Evolutionary conservation across 805 yeast species (phyloP), one percentile per base, ranked within the genome.

Genomic region (Zygosaccharomyces bailii): DNA sequence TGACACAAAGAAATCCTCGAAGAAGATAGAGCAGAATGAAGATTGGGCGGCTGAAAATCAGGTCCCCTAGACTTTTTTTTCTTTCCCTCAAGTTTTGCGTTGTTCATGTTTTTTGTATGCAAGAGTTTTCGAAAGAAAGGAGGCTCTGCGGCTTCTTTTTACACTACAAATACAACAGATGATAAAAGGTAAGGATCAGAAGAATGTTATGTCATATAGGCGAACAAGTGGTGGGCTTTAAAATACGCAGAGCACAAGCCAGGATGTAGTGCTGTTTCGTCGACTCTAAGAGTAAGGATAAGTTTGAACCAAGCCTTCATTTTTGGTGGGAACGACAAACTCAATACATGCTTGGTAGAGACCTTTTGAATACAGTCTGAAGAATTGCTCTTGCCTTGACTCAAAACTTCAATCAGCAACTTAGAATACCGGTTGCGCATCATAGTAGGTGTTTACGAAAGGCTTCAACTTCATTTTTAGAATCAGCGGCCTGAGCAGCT

Each of bases 101-200:
- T 27, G 14, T 27, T 25, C 40, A 11, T 37, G 23, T 37, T 37
- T 37, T 27, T 37, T 25, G 30, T 37, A 17, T 14, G 17, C 30
- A 14, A 23, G 33, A 25, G 32, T 37, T 37, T 37, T 37, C 20
- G 32, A 37, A 37, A 37, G 21, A 25, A 25, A 37, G 39, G 40
- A 37, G 25, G 40, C 40, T 37, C 32, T 37, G 32, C 40, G 40
- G 40, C 32, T 25, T 25, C 16, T 25, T 7, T 14, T 37, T 10
- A 37, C 30, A 37, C 9, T n/a, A 17, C 27, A 24, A 18, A 37
- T 16, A 25, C 9, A n/a, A 37, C 30, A 9, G 23, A 16, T 14
- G 20, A 13, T 7, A 23, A 13, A 23, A 5, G 14, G 13, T 8
- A 4, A 23, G 13, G 31, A 19, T 5, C 31, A 35, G 16, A 8